Conservation (phyloP, 164 flowering plant genomes). For the Stephania cephalantha region DNA sequence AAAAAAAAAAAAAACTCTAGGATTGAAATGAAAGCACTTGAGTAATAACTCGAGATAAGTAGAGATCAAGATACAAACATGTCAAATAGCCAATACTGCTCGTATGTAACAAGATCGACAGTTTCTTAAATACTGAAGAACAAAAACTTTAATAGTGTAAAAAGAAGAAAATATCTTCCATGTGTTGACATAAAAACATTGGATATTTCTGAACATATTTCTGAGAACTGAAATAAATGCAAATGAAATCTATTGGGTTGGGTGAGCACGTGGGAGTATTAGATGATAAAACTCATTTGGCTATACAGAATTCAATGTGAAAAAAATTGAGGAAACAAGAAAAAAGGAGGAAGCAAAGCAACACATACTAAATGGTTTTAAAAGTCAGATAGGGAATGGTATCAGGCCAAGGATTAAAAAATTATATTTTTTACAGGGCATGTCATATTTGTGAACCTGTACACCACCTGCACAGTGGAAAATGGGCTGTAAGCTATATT, state of each 20-base stretch:
- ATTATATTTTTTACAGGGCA: slow-evolving; percentile 21
- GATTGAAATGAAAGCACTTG: not conserved
- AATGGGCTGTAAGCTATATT: slow-evolving; percentile 48
- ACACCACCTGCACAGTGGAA: slow-evolving; percentile 73
- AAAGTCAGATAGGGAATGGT: not conserved
- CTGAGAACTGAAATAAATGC: too few relatives aligned
- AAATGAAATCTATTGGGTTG: too few relatives aligned
- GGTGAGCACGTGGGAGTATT: not conserved
- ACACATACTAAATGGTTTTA: not conserved
- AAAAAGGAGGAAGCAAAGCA: not conserved
- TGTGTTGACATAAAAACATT: too few relatives aligned
- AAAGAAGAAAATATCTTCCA: too few relatives aligned
- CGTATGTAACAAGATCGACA: not conserved
- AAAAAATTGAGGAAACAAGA: not conserved
- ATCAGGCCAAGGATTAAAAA: not conserved
- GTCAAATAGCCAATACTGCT: not conserved
- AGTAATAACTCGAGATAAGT: not conserved
- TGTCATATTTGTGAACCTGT: slow-evolving; percentile 53
- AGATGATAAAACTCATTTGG: not conserved
- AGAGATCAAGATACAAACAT: not conserved
- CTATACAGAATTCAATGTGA: not conserved
- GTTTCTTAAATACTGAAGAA: too few relatives aligned
- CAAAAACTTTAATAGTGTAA: too few relatives aligned
- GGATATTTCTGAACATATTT: too few relatives aligned
- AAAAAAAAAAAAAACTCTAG: not conserved